Conservation (phyloP, 768 basidiomycete genomes). For the Inosperma sp. region DNA sequence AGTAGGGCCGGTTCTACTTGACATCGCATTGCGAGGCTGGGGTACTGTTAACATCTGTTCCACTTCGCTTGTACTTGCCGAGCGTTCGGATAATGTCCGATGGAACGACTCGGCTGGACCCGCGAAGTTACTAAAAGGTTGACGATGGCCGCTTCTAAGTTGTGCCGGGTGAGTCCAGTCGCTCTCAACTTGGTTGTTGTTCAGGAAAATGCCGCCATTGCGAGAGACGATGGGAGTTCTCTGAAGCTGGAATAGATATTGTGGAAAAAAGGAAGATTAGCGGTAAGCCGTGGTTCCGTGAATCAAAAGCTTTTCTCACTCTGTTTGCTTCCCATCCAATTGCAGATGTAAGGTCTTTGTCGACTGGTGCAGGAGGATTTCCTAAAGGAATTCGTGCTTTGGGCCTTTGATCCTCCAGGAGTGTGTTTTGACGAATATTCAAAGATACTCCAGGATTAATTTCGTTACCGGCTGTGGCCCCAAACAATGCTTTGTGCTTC, state of each 20-base stretch:
- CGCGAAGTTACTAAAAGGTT: slow-evolving; percentile 36
- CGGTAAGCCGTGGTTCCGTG: background rate
- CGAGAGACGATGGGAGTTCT: slow-evolving; percentile 62
- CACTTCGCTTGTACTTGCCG: slow-evolving; percentile 70
- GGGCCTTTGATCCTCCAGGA: slow-evolving; percentile 23
- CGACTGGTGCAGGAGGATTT: slow-evolving; percentile 46
- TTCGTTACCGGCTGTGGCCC: slow-evolving; percentile 24
- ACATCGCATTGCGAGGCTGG: slow-evolving; percentile 8
- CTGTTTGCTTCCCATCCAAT: slow-evolving; percentile 40
- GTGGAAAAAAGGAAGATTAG: no score
- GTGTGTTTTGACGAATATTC: slow-evolving; percentile 13
- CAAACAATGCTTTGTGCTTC: slow-evolving; percentile 75
- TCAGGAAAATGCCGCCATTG: slow-evolving; percentile 26
- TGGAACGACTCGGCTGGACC: slow-evolving; percentile 36
- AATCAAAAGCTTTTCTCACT: background rate
- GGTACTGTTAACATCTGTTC: slow-evolving; percentile 52
- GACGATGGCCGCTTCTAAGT: slow-evolving; percentile 41
- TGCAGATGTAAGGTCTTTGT: slow-evolving; percentile 56
- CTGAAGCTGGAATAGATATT: slow-evolving; percentile 47
- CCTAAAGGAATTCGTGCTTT: slow-evolving; percentile 23
- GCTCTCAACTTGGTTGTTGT: slow-evolving; percentile 20
- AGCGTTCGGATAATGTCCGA: slow-evolving; percentile 49
- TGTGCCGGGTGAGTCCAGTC: slow-evolving; percentile 33
- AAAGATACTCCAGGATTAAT: slow-evolving; percentile 7
- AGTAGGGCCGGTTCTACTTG: background rate